Percentiles rank a stretch among this genome's conserved stretches.
phyloP scores from a whole-genome alignment of 2,329 filamentous ascomycete genomes.

The Fusarium hostae region DNA sequence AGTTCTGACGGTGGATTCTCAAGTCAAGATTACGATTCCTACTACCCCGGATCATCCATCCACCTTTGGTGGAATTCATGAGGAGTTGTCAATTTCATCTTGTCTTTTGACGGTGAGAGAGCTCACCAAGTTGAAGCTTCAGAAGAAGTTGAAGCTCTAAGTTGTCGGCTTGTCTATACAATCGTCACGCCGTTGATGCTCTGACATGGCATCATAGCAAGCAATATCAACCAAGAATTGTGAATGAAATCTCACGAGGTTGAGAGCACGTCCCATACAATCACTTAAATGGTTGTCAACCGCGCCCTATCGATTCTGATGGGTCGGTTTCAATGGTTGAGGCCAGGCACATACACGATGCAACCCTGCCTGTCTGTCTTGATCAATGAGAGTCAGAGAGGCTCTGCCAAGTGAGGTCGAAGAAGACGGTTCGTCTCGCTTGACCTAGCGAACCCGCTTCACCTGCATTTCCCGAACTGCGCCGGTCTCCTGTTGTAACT shows the following conservation, averaged over 20 bases:
- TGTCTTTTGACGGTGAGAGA: slow-evolving; percentile 5
- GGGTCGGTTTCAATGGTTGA: slow-evolving; percentile 13
- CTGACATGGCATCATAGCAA: background rate
- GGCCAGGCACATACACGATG: slow-evolving; percentile 21
- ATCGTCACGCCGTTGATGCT: background rate
- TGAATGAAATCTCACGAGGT: background rate
- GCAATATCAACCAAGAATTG: slow-evolving; percentile 4
- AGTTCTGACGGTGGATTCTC: slow-evolving; percentile 22
- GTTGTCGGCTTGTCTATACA: background rate
- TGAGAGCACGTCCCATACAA: slow-evolving; percentile 5
- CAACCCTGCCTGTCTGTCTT: slow-evolving; percentile 23
- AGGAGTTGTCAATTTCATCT: slow-evolving; percentile 7
- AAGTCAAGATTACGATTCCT: slow-evolving; percentile 9
- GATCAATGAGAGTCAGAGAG: slow-evolving; percentile 8
- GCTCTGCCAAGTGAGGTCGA: slow-evolving; percentile 14
- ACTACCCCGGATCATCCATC: slow-evolving; percentile 33
- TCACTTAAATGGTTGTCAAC: slow-evolving; percentile 17
- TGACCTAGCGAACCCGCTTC: slow-evolving; percentile 32
- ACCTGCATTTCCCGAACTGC: slow-evolving; percentile 37
- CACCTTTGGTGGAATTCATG: slow-evolving; percentile 12
- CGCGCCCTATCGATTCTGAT: slow-evolving; percentile 26
- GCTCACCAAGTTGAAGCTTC: slow-evolving; percentile 1
- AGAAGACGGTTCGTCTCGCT: slow-evolving; percentile 31
- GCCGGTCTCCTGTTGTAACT: slow-evolving; percentile 23
- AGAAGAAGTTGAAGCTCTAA: background rate